Evolutionary conservation across 768 basidiomycete genomes (phyloP), one percentile per base, ranked within the genome.

Genomic region (Pholiota microspora): DNA sequence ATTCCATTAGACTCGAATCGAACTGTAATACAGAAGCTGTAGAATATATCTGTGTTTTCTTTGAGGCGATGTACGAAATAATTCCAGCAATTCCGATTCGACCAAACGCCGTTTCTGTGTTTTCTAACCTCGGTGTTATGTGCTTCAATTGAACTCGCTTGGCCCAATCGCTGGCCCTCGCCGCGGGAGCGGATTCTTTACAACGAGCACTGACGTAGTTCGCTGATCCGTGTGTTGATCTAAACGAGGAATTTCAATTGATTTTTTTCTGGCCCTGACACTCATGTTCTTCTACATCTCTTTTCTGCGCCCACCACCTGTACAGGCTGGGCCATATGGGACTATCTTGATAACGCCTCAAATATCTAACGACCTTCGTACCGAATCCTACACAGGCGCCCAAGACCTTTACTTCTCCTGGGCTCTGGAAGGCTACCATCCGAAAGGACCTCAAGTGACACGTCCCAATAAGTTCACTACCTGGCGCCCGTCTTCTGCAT

Each of bases 331-430:
- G 6, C 71, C 77, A 1, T 67, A 72, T 8, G 71, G 71, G 0
- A 61, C 73, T 9, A 70, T 94, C 47, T 68, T 73, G 10, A 80
- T 95, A 49, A 92, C 86, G 2, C 92, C 91, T 0, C 93, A 95
- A 67, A 82, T 97, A 56, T 84, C 87, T 27, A 96, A 97, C 67
- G 94, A 96, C 61, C 79, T 96, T 21, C 81, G 94, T 28, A 96
- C 94, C 29, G 93, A 94, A 66, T 71, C 77, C 1, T 83, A 77
- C 61, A 71, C 76, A 9, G 70, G 66, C 15, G 68, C 77, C 0
- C 75, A 80, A 53, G 86, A 92, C 55, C 80, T 96, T 32, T 87
- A 73, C 65, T 93, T 86, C 64, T 71, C 79, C 23, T 95, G 92
- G 92, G 62, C 63, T 1, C 65, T 65, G 44, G 60, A 59, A 21